These are phyloP conservation scores for Smithsoniella earleae DNA, from an alignment of 163 green algal genomes.

Conservation along the genomic window DNA sequence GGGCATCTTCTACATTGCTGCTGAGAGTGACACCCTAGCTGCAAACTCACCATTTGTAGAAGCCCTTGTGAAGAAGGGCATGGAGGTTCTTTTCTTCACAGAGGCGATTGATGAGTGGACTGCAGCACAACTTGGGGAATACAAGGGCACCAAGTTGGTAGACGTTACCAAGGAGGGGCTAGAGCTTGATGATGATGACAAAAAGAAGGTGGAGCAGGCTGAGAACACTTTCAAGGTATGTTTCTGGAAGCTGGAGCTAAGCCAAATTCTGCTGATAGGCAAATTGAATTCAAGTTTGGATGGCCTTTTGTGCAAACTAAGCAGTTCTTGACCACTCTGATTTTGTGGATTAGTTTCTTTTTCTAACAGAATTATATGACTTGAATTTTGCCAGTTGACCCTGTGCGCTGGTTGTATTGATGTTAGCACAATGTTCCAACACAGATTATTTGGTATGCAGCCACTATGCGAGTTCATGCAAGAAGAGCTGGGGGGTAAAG, in stretches of 20 bases:
- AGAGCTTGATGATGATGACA: slow-evolving; percentile 53
- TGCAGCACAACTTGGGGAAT: slow-evolving; percentile 71
- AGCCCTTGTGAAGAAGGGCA: slow-evolving; percentile 69
- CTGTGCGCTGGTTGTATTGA: too few species aligned
- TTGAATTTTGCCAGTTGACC: too few species aligned
- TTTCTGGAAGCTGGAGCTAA: too few species aligned
- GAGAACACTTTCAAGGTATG: slow-evolving; percentile 35
- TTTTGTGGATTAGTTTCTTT: too few species aligned
- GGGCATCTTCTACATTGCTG: slow-evolving; percentile 91
- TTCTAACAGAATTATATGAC: too few species aligned
- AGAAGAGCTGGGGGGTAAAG: slow-evolving; percentile 49
- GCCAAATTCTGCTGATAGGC: too few species aligned
- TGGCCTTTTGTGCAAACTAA: too few species aligned
- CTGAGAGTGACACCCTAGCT: slow-evolving; percentile 58
- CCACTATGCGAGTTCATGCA: slow-evolving; percentile 59
- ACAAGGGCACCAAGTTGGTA: slow-evolving; percentile 69
- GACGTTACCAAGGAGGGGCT: slow-evolving; percentile 91
- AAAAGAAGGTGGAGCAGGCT: slow-evolving; percentile 44
- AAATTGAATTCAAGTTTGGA: too few species aligned
- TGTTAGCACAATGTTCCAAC: too few species aligned
- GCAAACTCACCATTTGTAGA: slow-evolving; percentile 87
- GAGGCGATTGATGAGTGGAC: slow-evolving; percentile 94
- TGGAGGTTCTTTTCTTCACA: slow-evolving; percentile 89
- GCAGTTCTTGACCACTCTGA: too few species aligned
- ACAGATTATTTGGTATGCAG: slow-evolving; percentile 56